Percentiles rank a stretch among this genome's conserved stretches.
phyloP scores from a whole-genome alignment of 148 eudicot genomes.

The Rhododendron vialii region DNA sequence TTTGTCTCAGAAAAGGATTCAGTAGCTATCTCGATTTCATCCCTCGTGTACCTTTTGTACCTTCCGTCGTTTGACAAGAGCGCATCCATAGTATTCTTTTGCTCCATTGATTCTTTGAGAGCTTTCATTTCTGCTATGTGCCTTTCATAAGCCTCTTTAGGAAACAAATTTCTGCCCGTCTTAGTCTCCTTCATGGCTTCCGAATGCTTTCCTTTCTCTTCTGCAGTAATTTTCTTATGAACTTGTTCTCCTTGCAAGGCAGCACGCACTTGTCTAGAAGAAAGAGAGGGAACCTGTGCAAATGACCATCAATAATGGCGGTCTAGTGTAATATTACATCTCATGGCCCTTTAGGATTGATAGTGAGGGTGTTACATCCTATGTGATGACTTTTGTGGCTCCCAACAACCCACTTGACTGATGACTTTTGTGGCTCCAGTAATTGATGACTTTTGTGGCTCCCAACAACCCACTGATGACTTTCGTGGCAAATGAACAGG shows the following conservation, averaged over 20 bases:
- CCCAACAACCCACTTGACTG: too few species aligned
- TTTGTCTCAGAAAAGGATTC: constrained; percentile 45
- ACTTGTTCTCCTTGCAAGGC: constrained; percentile 64
- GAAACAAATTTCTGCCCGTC: constrained; percentile 48
- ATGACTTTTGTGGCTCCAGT: too few species aligned
- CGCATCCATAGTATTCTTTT: constrained; percentile 45
- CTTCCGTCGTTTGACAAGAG: constrained; percentile 50
- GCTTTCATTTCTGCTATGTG: constrained; percentile 63
- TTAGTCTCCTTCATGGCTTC: constrained; percentile 56
- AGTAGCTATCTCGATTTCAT: constrained; percentile 63
- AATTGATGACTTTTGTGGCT: too few species aligned
- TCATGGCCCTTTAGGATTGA: not conserved
- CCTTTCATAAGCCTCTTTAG: constrained; percentile 59
- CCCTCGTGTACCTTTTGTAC: constrained; percentile 48
- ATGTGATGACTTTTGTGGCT: too few species aligned
- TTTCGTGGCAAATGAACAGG: too few species aligned
- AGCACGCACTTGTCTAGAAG: constrained; percentile 51
- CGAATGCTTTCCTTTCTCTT: constrained; percentile 54
- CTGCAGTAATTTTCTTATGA: constrained; percentile 51
- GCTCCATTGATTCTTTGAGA: constrained; percentile 51
- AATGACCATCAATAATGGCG: not conserved
- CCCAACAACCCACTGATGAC: too few species aligned
- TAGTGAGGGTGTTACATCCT: not conserved
- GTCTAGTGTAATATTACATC: not conserved
- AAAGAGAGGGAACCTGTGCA: constrained; percentile 45